phyloP scores from a whole-genome alignment of 805 yeast genomes.

The Pichia cephalocereana region DNA sequence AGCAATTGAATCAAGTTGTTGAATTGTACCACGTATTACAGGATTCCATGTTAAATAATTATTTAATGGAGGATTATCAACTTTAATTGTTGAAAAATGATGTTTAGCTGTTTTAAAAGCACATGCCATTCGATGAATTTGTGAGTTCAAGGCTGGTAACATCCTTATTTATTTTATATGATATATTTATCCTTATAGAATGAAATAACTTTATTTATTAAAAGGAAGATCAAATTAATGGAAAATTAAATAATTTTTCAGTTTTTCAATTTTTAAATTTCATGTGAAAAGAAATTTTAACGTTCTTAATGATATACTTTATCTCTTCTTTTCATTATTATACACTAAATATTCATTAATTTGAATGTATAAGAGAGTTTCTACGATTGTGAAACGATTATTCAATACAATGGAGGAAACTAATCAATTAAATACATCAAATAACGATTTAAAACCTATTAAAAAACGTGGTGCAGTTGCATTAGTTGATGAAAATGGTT shows the following conservation, averaged over 20 bases:
- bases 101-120: conserved; percentile 12
- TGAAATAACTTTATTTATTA: too few relatives aligned
- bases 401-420: background rate
- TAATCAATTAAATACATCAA: background rate
- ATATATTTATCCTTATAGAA: too few relatives aligned
- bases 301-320: too few relatives aligned
- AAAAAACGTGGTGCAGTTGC: conserved; percentile 7
- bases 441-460: background rate
- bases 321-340: too few relatives aligned
- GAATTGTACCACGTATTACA: conserved; percentile 21
- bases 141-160: conserved; percentile 1
- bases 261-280: background rate
- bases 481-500: conserved; percentile 35
- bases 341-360: background rate
- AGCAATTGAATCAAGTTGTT: conserved; percentile 51
- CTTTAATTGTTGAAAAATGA: conserved; percentile 18
- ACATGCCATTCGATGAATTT: conserved; percentile 10
- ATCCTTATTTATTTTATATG: background rate
- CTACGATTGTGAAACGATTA: background rate
- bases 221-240: too few relatives aligned
- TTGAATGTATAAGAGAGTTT: background rate
- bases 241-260: background rate
- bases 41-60: conserved; percentile 23
- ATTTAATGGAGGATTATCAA: conserved; percentile 18
- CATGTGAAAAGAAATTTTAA: too few relatives aligned